Conservation (phyloP, 1,139 yeast genomes). For the Blastobotrys elegans region DNA sequence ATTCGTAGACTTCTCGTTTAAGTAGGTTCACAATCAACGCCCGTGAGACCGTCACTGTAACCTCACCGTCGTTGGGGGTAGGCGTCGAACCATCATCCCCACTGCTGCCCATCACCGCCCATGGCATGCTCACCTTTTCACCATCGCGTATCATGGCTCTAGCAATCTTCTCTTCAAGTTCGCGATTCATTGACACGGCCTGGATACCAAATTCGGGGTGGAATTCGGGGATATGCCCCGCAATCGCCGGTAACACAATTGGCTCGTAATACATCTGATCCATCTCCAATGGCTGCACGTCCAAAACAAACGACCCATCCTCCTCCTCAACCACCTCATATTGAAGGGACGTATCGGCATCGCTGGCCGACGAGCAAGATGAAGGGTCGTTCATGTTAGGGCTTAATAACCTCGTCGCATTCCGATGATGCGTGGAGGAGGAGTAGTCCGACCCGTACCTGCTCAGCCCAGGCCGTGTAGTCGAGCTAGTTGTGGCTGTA, state of each 20-base stretch:
- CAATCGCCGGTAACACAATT: slow-evolving; percentile 27
- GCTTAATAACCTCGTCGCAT: slow-evolving; percentile 16
- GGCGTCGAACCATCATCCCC: background rate
- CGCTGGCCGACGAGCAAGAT: background rate
- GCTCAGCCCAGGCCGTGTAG: slow-evolving; percentile 15
- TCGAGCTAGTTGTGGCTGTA: background rate
- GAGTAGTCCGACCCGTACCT: slow-evolving; percentile 9
- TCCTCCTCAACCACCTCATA: slow-evolving; percentile 12
- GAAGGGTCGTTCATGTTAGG: background rate
- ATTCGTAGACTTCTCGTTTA: slow-evolving; percentile 12
- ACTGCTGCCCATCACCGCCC: background rate
- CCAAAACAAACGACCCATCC: slow-evolving; percentile 16
- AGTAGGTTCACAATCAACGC: slow-evolving; percentile 12
- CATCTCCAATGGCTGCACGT: slow-evolving; percentile 12
- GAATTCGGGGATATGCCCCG: slow-evolving; percentile 28
- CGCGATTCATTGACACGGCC: slow-evolving; percentile 25
- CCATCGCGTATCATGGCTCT: slow-evolving; percentile 26
- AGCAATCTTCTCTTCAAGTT: slow-evolving; percentile 25
- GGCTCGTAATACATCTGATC: slow-evolving; percentile 13
- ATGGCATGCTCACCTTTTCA: slow-evolving; percentile 12
- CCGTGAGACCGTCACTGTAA: slow-evolving; percentile 10
- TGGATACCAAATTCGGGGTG: slow-evolving; percentile 31
- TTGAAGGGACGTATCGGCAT: background rate
- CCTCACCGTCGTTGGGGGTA: background rate
- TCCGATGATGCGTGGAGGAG: slow-evolving; percentile 20